Base-by-base conservation (phyloP, 2,329 filamentous ascomycete genomes). In the Microsporum ferrugineum region DNA sequence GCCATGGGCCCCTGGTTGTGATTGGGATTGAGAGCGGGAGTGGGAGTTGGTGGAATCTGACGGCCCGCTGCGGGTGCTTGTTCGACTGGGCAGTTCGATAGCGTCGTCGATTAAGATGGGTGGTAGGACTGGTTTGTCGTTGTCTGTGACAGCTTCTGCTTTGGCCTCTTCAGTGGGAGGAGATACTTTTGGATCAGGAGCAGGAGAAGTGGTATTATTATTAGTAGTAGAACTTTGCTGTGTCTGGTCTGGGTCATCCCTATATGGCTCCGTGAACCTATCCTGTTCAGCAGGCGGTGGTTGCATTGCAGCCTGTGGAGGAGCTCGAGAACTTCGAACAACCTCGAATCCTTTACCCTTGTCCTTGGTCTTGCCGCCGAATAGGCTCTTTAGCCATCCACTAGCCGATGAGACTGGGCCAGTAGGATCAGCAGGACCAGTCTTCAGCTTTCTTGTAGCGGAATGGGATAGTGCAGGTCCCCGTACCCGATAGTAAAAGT, bases 281-380 rank as follows among this genome's bases (percentile, higher is more conserved):
- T 82, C 79, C 27, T 53, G 80, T 69, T 73, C 78, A 66, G 53
- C 14, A 5, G 57, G 49, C 5, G 12, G 23, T 27, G 43, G 43
- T 47, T 29, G 43, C 43, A 47, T 47, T 47, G 23, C 43, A 27
- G 60, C 43, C 43, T 47, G 43, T 17, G 43, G 43, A 47, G 43
- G 43, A 2, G 94, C 91, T 60, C 91, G 84, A 5, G 90, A 84
- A 71, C 91, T 96, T 68, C 94, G 80, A 14, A 99, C 92, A 3
- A 99, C 94, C 72, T 97, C 94, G 67, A 99, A 99, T 0, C 94
- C 94, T 74, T 97, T 97, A 66, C 87, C 87, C 74, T 95, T 95
- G 66, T 96, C 92, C 71, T 96, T 96, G 5, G 86, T 90, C 76
- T 95, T 95, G 14, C 87, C 88, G 10, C 86, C 86, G 62, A 96